Evolutionary conservation across 306 rosid genomes (phyloP).

Genomic region (Benincasa hispida): DNA sequence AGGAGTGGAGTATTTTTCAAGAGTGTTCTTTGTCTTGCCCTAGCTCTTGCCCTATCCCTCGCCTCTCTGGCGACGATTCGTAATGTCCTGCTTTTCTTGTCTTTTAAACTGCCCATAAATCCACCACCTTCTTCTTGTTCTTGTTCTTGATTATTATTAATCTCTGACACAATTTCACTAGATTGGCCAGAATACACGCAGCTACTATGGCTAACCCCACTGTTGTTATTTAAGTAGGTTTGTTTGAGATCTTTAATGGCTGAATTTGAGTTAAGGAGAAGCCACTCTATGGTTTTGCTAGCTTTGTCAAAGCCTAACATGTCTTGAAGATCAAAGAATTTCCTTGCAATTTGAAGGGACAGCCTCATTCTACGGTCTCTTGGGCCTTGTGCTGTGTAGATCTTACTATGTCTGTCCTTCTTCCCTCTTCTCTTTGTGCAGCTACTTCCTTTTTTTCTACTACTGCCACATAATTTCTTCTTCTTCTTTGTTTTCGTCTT

Average conservation of each 20-base stretch:
- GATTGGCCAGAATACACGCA: slow-evolving; percentile 6
- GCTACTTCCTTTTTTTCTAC: neutral
- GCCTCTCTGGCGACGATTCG: slow-evolving; percentile 22
- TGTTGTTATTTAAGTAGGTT: neutral
- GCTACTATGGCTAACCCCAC: neutral
- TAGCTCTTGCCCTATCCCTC: slow-evolving; percentile 38
- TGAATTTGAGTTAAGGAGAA: slow-evolving; percentile 21
- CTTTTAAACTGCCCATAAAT: neutral
- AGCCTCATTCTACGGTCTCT: slow-evolving; percentile 51
- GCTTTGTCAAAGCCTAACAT: slow-evolving; percentile 51
- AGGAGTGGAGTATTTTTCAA: neutral
- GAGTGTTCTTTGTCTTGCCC: slow-evolving; percentile 42
- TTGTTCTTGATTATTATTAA: neutral
- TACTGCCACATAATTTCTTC: neutral
- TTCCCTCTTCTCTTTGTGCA: slow-evolving; percentile 26
- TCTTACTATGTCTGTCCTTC: slow-evolving; percentile 49
- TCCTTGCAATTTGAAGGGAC: slow-evolving; percentile 40
- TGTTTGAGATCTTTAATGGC: slow-evolving; percentile 34
- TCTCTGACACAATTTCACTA: neutral
- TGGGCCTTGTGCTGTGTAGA: slow-evolving; percentile 44
- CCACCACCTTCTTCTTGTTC: neutral
- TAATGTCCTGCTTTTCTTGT: slow-evolving; percentile 3
- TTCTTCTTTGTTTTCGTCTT: neutral
- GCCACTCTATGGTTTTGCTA: slow-evolving; percentile 48
- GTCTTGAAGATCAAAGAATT: slow-evolving; percentile 52